Evolutionary conservation across 2,329 filamentous ascomycete species (phyloP).

Genomic region (Talaromyces albobiverticillius): DNA sequence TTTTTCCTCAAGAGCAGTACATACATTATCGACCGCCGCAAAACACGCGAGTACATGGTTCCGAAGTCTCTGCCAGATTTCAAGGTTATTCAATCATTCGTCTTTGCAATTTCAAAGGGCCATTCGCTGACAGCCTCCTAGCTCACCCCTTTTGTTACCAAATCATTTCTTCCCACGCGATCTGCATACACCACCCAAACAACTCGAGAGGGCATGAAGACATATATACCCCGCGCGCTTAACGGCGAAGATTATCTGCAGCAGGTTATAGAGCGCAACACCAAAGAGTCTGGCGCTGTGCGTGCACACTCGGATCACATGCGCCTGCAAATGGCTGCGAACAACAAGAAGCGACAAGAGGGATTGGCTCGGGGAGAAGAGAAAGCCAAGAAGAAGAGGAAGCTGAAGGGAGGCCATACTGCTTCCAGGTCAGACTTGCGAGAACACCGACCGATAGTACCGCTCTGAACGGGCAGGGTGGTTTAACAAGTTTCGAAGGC

Average conservation of each 20-base stretch:
- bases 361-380: background rate
- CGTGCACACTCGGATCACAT: conserved; percentile 18
- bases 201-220: conserved; percentile 24
- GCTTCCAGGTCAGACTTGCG: background rate
- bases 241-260: conserved; percentile 37
- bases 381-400: conserved; percentile 4
- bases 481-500: background rate
- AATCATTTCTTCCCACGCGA: conserved; percentile 37
- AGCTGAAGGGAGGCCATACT: conserved; percentile 4
- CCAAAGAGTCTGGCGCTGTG: conserved; percentile 28
- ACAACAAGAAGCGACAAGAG: background rate
- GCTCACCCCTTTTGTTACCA: conserved; percentile 48
- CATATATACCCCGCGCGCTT: conserved; percentile 29
- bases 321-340: background rate
- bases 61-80: conserved; percentile 67
- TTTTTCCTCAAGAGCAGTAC: conserved; percentile 60
- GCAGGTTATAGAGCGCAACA: conserved; percentile 36
- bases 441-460: background rate
- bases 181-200: conserved; percentile 31
- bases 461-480: background rate
- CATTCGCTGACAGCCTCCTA: conserved; percentile 21
- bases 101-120: too few species aligned
- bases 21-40: conserved; percentile 78
- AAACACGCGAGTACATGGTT: conserved; percentile 87
- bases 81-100: conserved; percentile 55